phyloP scores from a whole-genome alignment of 768 basidiomycete genomes.

The Auriscalpium vulgare region DNA sequence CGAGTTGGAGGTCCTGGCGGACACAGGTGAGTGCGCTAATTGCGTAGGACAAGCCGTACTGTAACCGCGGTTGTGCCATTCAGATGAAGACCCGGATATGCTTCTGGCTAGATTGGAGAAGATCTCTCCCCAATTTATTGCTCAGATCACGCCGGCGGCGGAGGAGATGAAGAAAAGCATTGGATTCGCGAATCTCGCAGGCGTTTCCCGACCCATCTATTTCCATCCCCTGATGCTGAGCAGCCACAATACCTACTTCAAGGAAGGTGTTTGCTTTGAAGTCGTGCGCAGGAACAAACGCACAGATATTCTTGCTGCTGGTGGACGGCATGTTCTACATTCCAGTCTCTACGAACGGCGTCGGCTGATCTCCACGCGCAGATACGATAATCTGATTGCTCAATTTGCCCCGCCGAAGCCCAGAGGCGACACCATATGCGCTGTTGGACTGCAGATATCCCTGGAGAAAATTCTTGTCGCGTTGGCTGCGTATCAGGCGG shows the following conservation, averaged over 20 bases:
- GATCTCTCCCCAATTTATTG: constrained; percentile 43
- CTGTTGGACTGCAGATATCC: constrained; percentile 68
- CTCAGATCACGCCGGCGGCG: constrained; percentile 40
- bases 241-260: constrained; percentile 55
- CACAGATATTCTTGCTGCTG: constrained; percentile 68
- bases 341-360: not conserved
- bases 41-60: not conserved
- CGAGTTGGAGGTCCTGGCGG: constrained; percentile 63
- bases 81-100: constrained; percentile 58
- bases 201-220: constrained; percentile 52
- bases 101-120: constrained; percentile 51
- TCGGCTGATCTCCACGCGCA: constrained; percentile 19
- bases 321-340: constrained; percentile 52
- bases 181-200: constrained; percentile 49
- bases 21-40: constrained; percentile 37
- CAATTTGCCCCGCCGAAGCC: constrained; percentile 50
- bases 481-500: constrained; percentile 61
- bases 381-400: constrained; percentile 66
- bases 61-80: not conserved
- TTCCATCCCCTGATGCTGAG: constrained; percentile 74
- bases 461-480: constrained; percentile 69
- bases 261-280: constrained; percentile 69
- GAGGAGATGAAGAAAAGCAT: constrained; percentile 60
- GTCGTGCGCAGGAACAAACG: constrained; percentile 60
- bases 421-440: constrained; percentile 49